Conservation (phyloP, 495 filamentous ascomycete genomes). For the Penicillium silybi region DNA sequence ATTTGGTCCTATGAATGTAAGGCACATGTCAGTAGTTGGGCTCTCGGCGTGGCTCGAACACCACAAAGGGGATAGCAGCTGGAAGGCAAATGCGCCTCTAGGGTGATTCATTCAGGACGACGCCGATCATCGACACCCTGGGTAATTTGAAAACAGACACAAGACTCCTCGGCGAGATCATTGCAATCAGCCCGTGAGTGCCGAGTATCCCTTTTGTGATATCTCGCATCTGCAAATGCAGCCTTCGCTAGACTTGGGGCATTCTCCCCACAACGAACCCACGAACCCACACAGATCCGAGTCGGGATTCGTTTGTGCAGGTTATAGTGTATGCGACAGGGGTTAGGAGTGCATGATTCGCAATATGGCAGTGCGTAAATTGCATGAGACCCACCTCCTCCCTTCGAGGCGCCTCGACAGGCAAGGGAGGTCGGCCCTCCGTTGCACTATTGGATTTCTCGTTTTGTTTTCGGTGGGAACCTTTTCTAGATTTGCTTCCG, state of each 20-base stretch:
- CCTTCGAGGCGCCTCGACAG: background rate
- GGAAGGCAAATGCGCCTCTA: constrained; percentile 1
- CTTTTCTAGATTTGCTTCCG: background rate
- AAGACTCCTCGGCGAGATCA: background rate
- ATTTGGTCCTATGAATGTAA: constrained; percentile 25
- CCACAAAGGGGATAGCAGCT: constrained; percentile 17
- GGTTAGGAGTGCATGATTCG: constrained; percentile 9
- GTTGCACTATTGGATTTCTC: constrained; percentile 10
- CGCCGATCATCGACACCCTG: constrained; percentile 8
- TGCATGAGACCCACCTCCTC: constrained; percentile 14
- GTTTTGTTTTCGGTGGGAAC: background rate
- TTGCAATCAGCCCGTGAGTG: constrained; percentile 6
- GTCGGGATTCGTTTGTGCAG: background rate
- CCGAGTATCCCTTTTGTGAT: constrained; percentile 24
- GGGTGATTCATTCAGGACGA: background rate
- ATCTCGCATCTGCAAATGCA: constrained; percentile 17
- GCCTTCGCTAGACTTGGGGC: background rate
- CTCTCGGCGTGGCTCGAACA: constrained; percentile 15
- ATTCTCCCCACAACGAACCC: background rate
- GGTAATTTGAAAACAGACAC: constrained; percentile 16
- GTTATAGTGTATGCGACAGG: background rate
- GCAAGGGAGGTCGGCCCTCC: constrained; percentile 14
- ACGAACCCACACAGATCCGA: constrained; percentile 6
- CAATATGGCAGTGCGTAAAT: constrained; percentile 6
- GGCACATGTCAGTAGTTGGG: constrained; percentile 25